phyloP scores from a whole-genome alignment of 192 early-diverging fungal species.

The Backusella circina region DNA sequence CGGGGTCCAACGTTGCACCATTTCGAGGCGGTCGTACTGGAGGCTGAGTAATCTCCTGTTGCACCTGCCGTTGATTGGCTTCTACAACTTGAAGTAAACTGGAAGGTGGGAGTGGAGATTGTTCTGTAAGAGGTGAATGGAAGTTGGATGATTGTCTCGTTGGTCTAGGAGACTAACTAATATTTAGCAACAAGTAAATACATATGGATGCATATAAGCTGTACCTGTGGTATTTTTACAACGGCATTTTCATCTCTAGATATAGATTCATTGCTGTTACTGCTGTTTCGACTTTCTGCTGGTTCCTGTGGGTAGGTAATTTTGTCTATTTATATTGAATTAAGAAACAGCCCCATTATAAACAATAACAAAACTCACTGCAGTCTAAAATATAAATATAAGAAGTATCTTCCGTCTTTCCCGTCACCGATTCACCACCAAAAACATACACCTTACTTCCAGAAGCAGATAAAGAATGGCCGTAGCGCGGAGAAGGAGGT shows the following conservation, averaged over 20 bases:
- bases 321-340: conserved; percentile 31
- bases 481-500: conserved; percentile 38
- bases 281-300: conserved; percentile 15
- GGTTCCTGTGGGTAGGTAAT: conserved; percentile 38
- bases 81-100: neutral
- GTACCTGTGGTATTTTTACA: neutral
- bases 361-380: conserved; percentile 25
- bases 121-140: neutral
- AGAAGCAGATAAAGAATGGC: conserved; percentile 39
- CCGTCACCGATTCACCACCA: conserved; percentile 45
- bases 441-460: conserved; percentile 48
- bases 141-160: neutral
- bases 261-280: neutral
- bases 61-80: neutral
- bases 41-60: neutral
- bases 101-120: neutral
- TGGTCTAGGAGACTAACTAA: neutral
- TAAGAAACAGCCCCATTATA: conserved; percentile 13
- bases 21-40: conserved; percentile 4
- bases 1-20: neutral
- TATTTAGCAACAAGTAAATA: neutral
- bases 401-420: conserved; percentile 9
- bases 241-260: neutral
- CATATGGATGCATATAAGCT: neutral
- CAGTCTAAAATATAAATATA: conserved; percentile 41